A percentile compares a stretch with the other conserved stretches of the same genome.
Conservation (phyloP, 352 stramenopile genomes). For the Globisporangium megalacanthum region DNA sequence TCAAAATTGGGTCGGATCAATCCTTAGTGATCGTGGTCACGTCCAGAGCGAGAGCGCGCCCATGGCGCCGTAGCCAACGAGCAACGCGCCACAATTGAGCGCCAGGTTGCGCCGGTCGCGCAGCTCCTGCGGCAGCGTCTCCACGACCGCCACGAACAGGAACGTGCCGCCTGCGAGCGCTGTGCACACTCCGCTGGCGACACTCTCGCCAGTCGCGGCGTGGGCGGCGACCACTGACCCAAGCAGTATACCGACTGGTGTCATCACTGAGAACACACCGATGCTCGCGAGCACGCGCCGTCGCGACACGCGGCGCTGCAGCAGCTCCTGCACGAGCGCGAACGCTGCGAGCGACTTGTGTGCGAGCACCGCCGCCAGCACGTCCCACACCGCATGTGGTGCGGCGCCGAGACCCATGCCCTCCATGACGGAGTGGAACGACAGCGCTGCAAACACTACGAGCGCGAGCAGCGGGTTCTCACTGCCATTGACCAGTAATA, state of each 20-base stretch:
- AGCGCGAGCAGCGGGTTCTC: conserved; percentile 55
- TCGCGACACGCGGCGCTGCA: conserved; percentile 48
- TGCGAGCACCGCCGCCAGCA: conserved; percentile 71
- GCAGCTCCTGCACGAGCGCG: conserved; percentile 61
- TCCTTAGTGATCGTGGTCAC: conserved; percentile 8
- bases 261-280: conserved; percentile 70
- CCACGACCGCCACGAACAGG: conserved; percentile 74
- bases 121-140: conserved; percentile 79
- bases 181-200: conserved; percentile 56
- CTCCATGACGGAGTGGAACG: conserved; percentile 85
- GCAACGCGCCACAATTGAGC: conserved; percentile 48
- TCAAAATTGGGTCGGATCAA: no score
- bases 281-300: conserved; percentile 38
- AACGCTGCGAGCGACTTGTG: conserved; percentile 82
- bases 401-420: conserved; percentile 75
- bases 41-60: conserved; percentile 68
- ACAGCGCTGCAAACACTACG: conserved; percentile 75
- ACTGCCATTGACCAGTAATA: conserved; percentile 36
- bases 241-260: conserved; percentile 58
- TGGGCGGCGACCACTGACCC: conserved; percentile 43
- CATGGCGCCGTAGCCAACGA: conserved; percentile 58
- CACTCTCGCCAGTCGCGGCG: conserved; percentile 18
- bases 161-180: conserved; percentile 79
- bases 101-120: conserved; percentile 41
- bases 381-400: conserved; percentile 56